A percentile compares a stretch with the other conserved stretches of the same genome.
Evolutionary conservation across 495 filamentous ascomycete genomes (phyloP).

Genomic region (Neurospora sp.): DNA sequence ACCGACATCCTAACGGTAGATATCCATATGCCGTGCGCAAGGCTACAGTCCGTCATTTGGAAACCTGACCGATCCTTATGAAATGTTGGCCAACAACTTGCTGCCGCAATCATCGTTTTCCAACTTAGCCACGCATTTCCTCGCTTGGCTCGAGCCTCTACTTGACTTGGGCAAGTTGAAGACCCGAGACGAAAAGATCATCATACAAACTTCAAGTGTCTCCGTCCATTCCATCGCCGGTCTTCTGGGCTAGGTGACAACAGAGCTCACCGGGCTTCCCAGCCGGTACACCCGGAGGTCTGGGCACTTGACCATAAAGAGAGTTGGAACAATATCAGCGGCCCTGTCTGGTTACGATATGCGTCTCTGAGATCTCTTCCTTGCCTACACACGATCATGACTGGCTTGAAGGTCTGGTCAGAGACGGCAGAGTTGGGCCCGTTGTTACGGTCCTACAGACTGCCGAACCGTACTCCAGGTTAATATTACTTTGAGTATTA

Average conservation of each 20-base stretch:
- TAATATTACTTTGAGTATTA: not conserved
- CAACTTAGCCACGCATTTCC: not conserved
- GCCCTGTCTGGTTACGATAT: not conserved
- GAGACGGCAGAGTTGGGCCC: not conserved
- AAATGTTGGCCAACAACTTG: not conserved
- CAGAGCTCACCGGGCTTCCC: not conserved
- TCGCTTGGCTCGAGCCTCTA: not conserved
- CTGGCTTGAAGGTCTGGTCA: not conserved
- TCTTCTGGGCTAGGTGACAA: not conserved
- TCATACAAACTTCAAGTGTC: not conserved
- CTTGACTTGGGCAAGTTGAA: not conserved
- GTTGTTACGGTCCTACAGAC: not conserved
- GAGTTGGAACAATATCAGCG: not conserved
- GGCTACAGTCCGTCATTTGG: not conserved
- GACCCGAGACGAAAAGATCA: not conserved
- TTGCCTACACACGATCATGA: not conserved
- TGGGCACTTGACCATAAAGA: not conserved
- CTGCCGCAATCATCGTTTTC: not conserved
- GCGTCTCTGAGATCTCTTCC: not conserved
- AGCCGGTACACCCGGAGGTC: not conserved
- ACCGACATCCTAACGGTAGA: not conserved
- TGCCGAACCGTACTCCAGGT: not conserved
- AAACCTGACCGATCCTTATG: not conserved
- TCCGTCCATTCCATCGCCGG: not conserved
- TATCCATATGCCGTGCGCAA: not conserved